Evolutionary conservation across 2,329 filamentous ascomycete genomes (phyloP), one percentile per base, ranked within the genome.

Genomic region (Fusarium phyllophilum): DNA sequence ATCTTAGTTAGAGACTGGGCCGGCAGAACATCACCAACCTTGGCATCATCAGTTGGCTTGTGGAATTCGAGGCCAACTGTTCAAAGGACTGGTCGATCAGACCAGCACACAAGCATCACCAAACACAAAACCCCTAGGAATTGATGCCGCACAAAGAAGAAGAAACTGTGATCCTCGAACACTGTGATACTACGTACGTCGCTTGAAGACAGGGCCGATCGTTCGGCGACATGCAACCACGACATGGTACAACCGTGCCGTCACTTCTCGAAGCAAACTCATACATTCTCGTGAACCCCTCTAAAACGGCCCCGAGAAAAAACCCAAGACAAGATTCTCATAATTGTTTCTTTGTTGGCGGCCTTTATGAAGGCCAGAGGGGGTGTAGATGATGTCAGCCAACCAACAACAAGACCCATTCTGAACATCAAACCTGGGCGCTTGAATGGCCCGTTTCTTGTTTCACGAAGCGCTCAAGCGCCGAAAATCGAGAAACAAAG

Each of bases 391-490:
- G 34, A 36, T 48, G 18, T 22, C 29, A 61, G 45, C 72, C 75
- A 77, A 77, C 75, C 75, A 76, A 65, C 42, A 13, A 36, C 49
- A 26, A 62, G 55, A 36, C 52, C 67, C 59, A 64, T 68, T 63
- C 59, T 48, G 22, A 62, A 66, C 60, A 34, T 75, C 70, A 77
- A 77, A 78, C 75, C 57, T 54, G 51, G 65, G 58, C 65, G 67
- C 66, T 68, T 68, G 52, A 39, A 61, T 56, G 62, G 44, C 65
- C 64, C 62, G 41, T 69, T 52, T 65, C 22, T 48, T 52, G 76
- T 78, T 78, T 74, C 76, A 77, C 69, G 38, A 77, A 75, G 69
- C 74, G 73, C 72, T 74, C 72, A 78, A 76, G 66, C 68, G 74
- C 75, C 38, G 42, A 44, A 67, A 57, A 33, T 46, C 29, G 34